phyloP scores from a whole-genome alignment of 1,284 basidiomycete genomes.

The Puccinia horiana region DNA sequence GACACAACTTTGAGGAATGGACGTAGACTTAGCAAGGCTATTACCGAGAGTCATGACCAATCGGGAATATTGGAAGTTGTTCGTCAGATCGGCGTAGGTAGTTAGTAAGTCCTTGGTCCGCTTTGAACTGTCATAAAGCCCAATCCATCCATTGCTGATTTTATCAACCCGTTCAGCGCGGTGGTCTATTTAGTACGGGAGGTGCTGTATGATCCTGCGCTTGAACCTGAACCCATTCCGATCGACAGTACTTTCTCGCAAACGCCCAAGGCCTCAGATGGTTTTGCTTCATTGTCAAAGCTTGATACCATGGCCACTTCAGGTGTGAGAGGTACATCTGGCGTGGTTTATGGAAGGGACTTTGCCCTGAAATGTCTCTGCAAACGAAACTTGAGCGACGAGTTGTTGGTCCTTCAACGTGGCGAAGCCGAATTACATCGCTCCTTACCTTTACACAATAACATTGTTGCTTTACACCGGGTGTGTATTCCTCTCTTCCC shows the following conservation, averaged over 20 bases:
- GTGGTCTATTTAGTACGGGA: constrained; percentile 85
- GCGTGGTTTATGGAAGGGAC: constrained; percentile 70
- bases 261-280: constrained; percentile 37
- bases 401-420: constrained; percentile 65
- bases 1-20: constrained; percentile 3
- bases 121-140: not conserved
- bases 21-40: constrained; percentile 12
- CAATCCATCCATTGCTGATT: not conserved
- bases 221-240: constrained; percentile 55
- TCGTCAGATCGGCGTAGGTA: constrained; percentile 46
- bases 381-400: constrained; percentile 84
- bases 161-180: constrained; percentile 29
- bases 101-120: constrained; percentile 31
- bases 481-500: constrained; percentile 50
- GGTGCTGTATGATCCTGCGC: constrained; percentile 67
- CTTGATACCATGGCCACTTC: constrained; percentile 55
- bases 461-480: constrained; percentile 86
- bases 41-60: not conserved
- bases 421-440: constrained; percentile 85
- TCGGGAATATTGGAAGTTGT: constrained; percentile 43
- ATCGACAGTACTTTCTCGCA: constrained; percentile 50
- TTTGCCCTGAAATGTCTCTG: constrained; percentile 95
- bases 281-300: constrained; percentile 59
- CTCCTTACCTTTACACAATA: constrained; percentile 82
- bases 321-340: constrained; percentile 31